These are phyloP conservation scores for Erysimum cheiri DNA, from an alignment of 441 rosid species.

Conservation along the genomic window DNA sequence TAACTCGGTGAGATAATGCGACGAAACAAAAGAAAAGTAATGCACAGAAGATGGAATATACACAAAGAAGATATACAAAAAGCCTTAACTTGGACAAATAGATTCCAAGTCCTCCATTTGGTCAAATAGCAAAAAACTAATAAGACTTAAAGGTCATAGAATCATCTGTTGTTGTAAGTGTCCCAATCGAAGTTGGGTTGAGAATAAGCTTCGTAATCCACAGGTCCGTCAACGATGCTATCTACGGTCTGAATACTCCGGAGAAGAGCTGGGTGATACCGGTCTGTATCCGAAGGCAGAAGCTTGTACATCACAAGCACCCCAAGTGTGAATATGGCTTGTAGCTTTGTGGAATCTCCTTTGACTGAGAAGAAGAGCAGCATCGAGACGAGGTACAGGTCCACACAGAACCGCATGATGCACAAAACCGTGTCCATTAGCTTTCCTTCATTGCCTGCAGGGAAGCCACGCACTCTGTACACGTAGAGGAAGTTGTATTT, in stretches of 20 bases:
- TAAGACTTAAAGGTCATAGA: constrained; percentile 12
- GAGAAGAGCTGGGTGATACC: constrained; percentile 67
- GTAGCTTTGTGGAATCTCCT: constrained; percentile 94
- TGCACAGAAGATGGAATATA: constrained; percentile 32
- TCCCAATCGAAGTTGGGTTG: constrained; percentile 97
- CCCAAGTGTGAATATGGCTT: constrained; percentile 93
- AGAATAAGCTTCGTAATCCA: constrained; percentile 89
- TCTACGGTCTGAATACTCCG: constrained; percentile 78
- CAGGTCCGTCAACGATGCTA: constrained; percentile 76
- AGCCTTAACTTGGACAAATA: constrained; percentile 4
- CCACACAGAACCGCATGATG: constrained; percentile 85
- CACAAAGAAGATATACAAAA: constrained; percentile 32
- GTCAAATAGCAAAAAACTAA: constrained; percentile 37
- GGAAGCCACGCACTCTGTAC: constrained; percentile 93
- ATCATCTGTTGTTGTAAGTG: constrained; percentile 46
- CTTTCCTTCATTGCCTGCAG: constrained; percentile 97
- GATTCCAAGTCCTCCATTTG: constrained; percentile 13
- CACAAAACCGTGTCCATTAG: constrained; percentile 89
- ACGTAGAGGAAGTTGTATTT: constrained; percentile 93
- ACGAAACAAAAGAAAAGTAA: not conserved
- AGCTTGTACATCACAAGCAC: constrained; percentile 82
- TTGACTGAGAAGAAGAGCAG: constrained; percentile 85
- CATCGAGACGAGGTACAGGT: constrained; percentile 82
- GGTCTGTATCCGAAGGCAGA: constrained; percentile 74
- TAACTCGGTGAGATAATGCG: no score